Evolutionary conservation across 179 eudicot genomes (phyloP), one percentile per base, ranked within the genome.

Genomic region (Silene noctiflora): DNA sequence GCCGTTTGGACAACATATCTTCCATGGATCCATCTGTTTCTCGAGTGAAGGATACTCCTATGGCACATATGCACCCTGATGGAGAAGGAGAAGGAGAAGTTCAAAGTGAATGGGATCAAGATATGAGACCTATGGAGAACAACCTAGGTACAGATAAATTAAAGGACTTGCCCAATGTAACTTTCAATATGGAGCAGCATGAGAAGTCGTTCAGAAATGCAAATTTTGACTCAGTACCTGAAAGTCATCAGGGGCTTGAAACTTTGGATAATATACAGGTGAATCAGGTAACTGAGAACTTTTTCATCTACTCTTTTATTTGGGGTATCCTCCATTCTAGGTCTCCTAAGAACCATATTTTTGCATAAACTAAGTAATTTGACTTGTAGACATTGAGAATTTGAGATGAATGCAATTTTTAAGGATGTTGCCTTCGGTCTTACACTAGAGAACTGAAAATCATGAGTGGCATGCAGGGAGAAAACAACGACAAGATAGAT

Each of bases 41-140:
- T 63, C 88, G 80, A 76, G 97, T 88, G 44, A 84, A 79, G 70
- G 96, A 87, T 81, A 87, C 96, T 69, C 89, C 85, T n/a, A 60
- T 81, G 75, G 78, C 88, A 16, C 80, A 83, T 72, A 67, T 74
- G 67, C 55, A 48, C 75, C 31, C 67, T 64, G 80, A 33, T 77
- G 72, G 68, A 75, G 81, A 80, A 53, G 79, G 68, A 75, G 81
- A 80, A 53, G 79, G 76, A 75, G 86, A 82, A 64, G 35, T 69
- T 72, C 73, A 82, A 77, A 78, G 79, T 80, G 81, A 81, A 64
- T 60, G 66, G 62, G 67, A 63, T 21, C 71, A 44, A 70, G 29
- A 76, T 74, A 74, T 62, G 71, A 71, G 79, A 66, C 81, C 53
- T 75, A 19, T 51, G 64, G 61, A 67, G 68, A 66, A 64, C 51